Evolutionary conservation across 306 rosid genomes (phyloP), one percentile per base, ranked within the genome.

Genomic region (Biancaea sappan): DNA sequence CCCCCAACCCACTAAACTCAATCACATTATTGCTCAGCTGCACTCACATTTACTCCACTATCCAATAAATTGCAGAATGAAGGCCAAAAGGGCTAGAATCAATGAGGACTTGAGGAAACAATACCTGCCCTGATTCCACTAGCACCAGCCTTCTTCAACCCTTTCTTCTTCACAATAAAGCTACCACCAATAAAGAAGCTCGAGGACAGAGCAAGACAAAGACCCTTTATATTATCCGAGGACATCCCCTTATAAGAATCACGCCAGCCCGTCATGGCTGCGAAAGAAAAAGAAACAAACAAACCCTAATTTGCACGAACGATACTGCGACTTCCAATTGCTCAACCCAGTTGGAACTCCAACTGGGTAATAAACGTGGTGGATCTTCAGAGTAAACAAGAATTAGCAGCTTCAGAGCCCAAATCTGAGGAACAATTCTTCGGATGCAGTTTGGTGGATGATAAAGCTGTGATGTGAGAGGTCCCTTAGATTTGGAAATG

Each of bases 81-180:
- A 79, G 28, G 6, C n/a, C 18, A 64, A 26, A 15, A 59, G 6
- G 25, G 44, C 69, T 11, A 12, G 50, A 56, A 43, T 47, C 57
- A 43, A 66, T 22, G 13, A 40, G 34, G 43, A 52, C 31, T 25
- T 37, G 48, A 57, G 46, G 58, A 62, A 29, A 32, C 40, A 13
- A 48, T 82, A 92, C 98, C 98, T 79, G 98, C 98, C 67, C 98
- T 83, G 82, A 90, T 58, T 74, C 98, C 98, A 51, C 92, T 84
- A 44, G 98, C 94, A 19, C 96, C 98, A 5, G 98, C 98, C 66
- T 83, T 92, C 86, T 92, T 90, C 85, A 90, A 80, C 4, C 98
- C 98, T 82, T 93, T 93, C 73, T 93, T 93, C 74, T 93, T 93
- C 26, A 93, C 96, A 77, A 93, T 93, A 80, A 93, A 93, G 69